Conservation (phyloP, 495 filamentous ascomycete genomes). For the Sordaria brevicollis region DNA sequence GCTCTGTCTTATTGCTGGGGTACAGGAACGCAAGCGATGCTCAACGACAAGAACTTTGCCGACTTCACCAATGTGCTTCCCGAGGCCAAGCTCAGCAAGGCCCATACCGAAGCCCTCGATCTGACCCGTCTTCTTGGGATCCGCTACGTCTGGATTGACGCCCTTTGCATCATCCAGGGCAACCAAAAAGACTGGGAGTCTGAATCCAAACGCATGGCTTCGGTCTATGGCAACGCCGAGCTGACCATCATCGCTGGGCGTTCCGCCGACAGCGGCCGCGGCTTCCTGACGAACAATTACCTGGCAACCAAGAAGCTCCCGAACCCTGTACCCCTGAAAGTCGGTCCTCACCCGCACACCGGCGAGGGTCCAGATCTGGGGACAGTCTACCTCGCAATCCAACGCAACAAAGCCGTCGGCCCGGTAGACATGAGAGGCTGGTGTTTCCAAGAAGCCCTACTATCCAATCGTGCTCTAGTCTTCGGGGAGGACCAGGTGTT, state of each 20-base stretch:
- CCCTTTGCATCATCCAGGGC: not conserved
- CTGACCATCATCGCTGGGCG: not conserved
- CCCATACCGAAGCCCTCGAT: not conserved
- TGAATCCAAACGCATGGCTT: not conserved
- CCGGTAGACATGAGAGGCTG: not conserved
- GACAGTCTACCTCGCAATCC: not conserved
- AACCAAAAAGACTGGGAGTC: not conserved
- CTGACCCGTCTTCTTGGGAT: not conserved
- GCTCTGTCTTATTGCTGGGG: slow-evolving; percentile 6
- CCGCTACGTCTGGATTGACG: not conserved
- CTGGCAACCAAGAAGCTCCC: not conserved
- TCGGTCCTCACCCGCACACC: not conserved
- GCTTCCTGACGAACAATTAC: not conserved
- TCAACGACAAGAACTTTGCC: not conserved
- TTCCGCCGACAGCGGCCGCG: not conserved
- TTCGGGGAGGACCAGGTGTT: not conserved
- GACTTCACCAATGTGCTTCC: not conserved
- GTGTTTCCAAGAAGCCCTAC: slow-evolving; percentile 1
- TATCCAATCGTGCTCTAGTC: not conserved
- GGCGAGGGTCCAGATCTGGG: not conserved
- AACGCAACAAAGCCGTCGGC: not conserved
- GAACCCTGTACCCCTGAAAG: not conserved
- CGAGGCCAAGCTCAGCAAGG: not conserved
- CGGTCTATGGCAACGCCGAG: not conserved
- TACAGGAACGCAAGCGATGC: not conserved